Evolutionary conservation across 306 rosid genomes (phyloP), one percentile per base, ranked within the genome.

Genomic region (Castanea crenata): DNA sequence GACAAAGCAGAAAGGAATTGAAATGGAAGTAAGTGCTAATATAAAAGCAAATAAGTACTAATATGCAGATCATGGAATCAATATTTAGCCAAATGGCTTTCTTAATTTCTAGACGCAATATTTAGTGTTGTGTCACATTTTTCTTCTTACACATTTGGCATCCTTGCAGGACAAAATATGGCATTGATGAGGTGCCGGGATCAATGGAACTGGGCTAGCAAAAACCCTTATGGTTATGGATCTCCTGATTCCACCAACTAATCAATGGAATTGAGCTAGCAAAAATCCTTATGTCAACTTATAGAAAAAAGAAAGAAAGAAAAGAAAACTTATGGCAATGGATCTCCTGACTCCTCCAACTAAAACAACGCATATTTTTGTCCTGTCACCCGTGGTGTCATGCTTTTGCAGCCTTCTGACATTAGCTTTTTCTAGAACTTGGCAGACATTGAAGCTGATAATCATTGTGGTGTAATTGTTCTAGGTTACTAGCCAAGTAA

Each of bases 161-260:
- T 38, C 25, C 14, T 56, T 86, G 83, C 96, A 95, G 99, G 89
- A 96, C 98, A 38, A 91, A 87, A 83, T 95, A 87, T 81, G 94
- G 92, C 78, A 82, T 95, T 52, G 88, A 89, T 6, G 99, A 92
- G 86, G 99, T 93, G 97, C 77, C 92, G 91, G 81, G 99, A 95
- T 87, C 99, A 95, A 83, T 95, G 99, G 99, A 95, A 95, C 81
- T 95, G 99, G 99, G 97, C 98, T 62, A 95, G 98, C 94, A 89
- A 90, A 85, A 95, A 95, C 71, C 99, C 98, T 15, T 93, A 85
- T n/a, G 99, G 99, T 79, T 95, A 95, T 87, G 97, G 25, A 83
- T 51, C 91, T 52, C 73, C 84, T 32, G 88, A 80, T 34, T 73
- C 87, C 41, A 70, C 77, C 19, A 73, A 74, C 31, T 80, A 85